Percentiles rank a stretch among this genome's conserved stretches.
Evolutionary conservation across 2,329 filamentous ascomycete species (phyloP).

Genomic region (Cercospora berteroae): DNA sequence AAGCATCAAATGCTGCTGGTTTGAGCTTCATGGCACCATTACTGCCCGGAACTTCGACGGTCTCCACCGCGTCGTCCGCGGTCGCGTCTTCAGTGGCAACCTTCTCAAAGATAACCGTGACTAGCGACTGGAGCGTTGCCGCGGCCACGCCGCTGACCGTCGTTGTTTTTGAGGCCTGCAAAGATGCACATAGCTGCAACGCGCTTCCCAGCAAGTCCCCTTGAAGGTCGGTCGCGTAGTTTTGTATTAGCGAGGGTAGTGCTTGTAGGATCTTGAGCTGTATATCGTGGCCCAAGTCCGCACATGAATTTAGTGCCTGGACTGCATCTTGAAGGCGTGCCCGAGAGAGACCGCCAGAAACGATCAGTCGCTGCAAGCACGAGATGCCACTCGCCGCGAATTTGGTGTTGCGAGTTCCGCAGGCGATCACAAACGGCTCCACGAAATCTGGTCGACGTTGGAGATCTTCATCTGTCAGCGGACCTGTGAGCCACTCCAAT

Average conservation of each 20-base stretch:
- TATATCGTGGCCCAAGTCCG: constrained; percentile 71
- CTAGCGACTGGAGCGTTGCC: constrained; percentile 91
- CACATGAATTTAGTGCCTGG: constrained; percentile 81
- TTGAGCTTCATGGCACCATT: constrained; percentile 65
- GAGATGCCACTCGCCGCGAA: constrained; percentile 72
- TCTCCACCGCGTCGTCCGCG: constrained; percentile 52
- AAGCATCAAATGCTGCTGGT: constrained; percentile 79
- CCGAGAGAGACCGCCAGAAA: constrained; percentile 71
- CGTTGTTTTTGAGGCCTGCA: constrained; percentile 87
- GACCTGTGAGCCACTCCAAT: neutral
- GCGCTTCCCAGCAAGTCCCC: constrained; percentile 78
- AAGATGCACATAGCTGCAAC: constrained; percentile 84
- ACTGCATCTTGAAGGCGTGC: constrained; percentile 81
- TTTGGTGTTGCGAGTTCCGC: constrained; percentile 83
- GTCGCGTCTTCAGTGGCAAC: constrained; percentile 76
- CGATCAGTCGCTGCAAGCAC: constrained; percentile 83
- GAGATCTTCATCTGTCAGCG: constrained; percentile 63
- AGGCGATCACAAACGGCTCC: constrained; percentile 91
- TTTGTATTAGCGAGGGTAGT: constrained; percentile 82
- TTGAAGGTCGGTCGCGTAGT: constrained; percentile 78
- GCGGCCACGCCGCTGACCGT: constrained; percentile 95
- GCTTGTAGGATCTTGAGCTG: constrained; percentile 95
- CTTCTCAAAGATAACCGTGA: constrained; percentile 91
- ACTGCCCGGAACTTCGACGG: constrained; percentile 66
- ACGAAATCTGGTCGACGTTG: constrained; percentile 78